Percentiles rank a stretch among this genome's conserved stretches.
These are phyloP conservation scores for Fusarium sublunatum DNA, from an alignment of 2,329 filamentous ascomycete genomes.

Conservation along the genomic window DNA sequence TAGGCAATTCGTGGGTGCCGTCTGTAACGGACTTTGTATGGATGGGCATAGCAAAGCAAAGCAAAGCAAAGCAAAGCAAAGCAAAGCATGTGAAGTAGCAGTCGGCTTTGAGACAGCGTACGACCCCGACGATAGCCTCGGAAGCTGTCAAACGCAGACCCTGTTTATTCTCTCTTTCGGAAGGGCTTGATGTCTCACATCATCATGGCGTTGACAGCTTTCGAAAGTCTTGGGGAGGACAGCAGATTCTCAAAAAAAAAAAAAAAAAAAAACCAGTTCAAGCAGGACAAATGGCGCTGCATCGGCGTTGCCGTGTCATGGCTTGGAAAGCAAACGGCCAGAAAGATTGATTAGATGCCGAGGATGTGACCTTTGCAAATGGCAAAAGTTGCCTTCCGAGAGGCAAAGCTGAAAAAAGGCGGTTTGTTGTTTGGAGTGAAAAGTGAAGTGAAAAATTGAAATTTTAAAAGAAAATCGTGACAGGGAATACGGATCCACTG, in stretches of 20 bases:
- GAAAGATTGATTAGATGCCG: background rate
- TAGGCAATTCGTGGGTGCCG: slow-evolving; percentile 69
- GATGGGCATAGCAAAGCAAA: background rate
- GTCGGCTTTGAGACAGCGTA: slow-evolving; percentile 20
- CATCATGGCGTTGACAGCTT: slow-evolving; percentile 26
- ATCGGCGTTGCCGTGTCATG: slow-evolving; percentile 23
- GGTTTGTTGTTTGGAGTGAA: slow-evolving; percentile 1
- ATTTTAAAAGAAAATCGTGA: slow-evolving; percentile 19
- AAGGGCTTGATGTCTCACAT: slow-evolving; percentile 9
- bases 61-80: background rate
- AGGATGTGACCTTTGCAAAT: slow-evolving; percentile 12
- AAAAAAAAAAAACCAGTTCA: slow-evolving; percentile 10
- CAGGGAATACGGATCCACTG: slow-evolving; percentile 20
- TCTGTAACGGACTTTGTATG: slow-evolving; percentile 38
- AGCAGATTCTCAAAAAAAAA: slow-evolving; percentile 18
- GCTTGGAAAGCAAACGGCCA: background rate
- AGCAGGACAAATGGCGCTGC: slow-evolving; percentile 11
- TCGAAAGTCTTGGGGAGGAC: slow-evolving; percentile 13
- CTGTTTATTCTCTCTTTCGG: background rate
- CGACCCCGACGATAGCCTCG: slow-evolving; percentile 7
- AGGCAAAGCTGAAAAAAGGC: slow-evolving; percentile 14
- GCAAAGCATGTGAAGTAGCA: slow-evolving; percentile 26
- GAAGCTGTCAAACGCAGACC: slow-evolving; percentile 17
- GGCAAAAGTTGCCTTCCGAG: slow-evolving; percentile 24
- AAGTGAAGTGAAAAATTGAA: slow-evolving; percentile 27